Base-by-base conservation (phyloP, 192 early-diverging fungal genomes). In the Tieghemiomyces parasiticus region DNA sequence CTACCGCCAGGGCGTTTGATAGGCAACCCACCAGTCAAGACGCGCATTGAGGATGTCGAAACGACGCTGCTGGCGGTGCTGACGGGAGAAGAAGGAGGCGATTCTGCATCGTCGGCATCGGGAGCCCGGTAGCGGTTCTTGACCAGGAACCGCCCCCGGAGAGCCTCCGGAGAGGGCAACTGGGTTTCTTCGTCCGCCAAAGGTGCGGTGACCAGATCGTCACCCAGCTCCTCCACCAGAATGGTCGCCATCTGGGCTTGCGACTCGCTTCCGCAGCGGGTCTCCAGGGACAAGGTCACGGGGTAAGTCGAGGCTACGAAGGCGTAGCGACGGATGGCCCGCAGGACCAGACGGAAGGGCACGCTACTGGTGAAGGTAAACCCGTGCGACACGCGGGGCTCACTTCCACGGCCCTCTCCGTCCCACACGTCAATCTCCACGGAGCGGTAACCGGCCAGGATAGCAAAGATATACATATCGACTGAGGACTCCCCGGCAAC, bases 351-450 rank as follows among this genome's bases (percentile, higher is more conserved):
- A 24, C 77, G 76, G 62, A 95, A 90, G 60, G 82, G 68, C 28
- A 95, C 87, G 53, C 81, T 76, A 1, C 82, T 78, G 9, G 90
- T 91, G 85, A 90, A 67, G 2, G 92, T 91, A 54, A 77, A 74
- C 1, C 91, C 91, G 62, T 95, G 93, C 47, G 82, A 88, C 24
- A 93, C 81, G 4, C 89, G 60, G 16, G 91, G 90, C 49, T 80
- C 73, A 24, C 81, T 84, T 48, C 80, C 78, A 12, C 91, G 89
- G 26, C 81, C 85, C 50, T 81, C 78, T 12, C 91, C 90, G 71
- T 95, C 90, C 80, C 88, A 94, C 62, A 88, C 89, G 68, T 95
- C 93, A 48, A 93, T 86, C 70, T 93, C 91, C n/a, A 94, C 74
- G 68, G 91, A 93, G 29, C 89, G 79, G 62, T 90, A 93, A 13